A percentile compares a stretch with the other conserved stretches of the same genome.
phyloP scores from a whole-genome alignment of 1,139 yeast genomes.

The Kodamaea sp. region DNA sequence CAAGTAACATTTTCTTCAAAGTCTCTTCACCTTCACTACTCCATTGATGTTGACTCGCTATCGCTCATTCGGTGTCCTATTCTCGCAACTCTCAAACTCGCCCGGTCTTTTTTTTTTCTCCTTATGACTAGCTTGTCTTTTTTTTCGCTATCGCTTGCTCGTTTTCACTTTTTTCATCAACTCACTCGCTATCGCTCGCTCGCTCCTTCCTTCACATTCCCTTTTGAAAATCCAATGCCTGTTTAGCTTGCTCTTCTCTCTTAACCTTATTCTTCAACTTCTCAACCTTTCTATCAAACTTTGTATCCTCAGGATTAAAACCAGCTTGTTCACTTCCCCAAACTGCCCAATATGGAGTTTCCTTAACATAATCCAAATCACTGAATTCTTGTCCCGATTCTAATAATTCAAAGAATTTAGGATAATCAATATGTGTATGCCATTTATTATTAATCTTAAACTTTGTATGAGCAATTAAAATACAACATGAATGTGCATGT shows the following conservation, averaged over 20 bases:
- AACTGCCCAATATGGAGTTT: constrained; percentile 88
- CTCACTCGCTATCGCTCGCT: not conserved
- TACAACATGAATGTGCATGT: constrained; percentile 94
- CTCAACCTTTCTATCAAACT: constrained; percentile 65
- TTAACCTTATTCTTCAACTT: constrained; percentile 44
- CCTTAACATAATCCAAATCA: constrained; percentile 75
- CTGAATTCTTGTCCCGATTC: constrained; percentile 62
- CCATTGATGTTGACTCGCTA: no score
- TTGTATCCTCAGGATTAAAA: constrained; percentile 80
- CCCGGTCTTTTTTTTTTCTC: no score
- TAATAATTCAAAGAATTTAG: constrained; percentile 67
- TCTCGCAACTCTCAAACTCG: no score
- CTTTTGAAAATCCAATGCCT: constrained; percentile 5
- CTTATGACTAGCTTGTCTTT: no score
- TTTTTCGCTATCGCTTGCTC: no score
- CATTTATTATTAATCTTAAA: constrained; percentile 71
- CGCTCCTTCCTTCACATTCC: not conserved
- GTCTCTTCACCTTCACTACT: no score
- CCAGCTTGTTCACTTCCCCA: constrained; percentile 88
- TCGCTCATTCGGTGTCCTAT: no score
- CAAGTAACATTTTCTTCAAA: no score
- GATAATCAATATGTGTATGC: constrained; percentile 88
- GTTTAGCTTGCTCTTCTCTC: constrained; percentile 31
- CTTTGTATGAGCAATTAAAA: constrained; percentile 71
- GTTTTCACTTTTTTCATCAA: no score